Base-by-base conservation (phyloP, 805 yeast species). In the Ogataea paraovalis region DNA sequence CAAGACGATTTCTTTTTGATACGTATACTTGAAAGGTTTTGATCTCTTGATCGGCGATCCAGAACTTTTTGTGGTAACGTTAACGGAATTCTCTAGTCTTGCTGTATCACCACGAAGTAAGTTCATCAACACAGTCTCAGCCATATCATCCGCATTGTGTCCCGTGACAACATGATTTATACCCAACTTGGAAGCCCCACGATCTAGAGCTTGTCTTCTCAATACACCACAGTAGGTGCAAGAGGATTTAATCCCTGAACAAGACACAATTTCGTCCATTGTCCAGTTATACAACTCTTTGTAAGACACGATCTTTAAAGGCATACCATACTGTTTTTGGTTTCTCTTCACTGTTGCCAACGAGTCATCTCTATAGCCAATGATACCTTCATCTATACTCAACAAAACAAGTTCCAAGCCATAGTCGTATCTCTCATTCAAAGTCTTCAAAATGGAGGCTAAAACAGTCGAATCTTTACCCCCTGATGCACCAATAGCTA, bases 61-160 rank as follows among this genome's bases (percentile, higher is more conserved):
- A 0, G 82, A 69, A 16, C 89, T 83, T 49, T 80, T 80, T 0
- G 99, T 94, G 51, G 92, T 76, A 38, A 94, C 89, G 20, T 85
- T 76, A 9, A 96, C 87, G 16, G 97, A 89, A 54, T 85, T 82
- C 61, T 88, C 98, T 46, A 94, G 71, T 53, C 99, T 75, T 21
- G 96, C 96, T 6, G 90, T 85, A 63, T 94, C 99, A n/a, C 99
- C 99, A 57, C 99, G 75, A 25, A 94, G 69, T 39, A 94, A 68
- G 66, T 94, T 94, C 98, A 94, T 92, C 46, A 94, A 68, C 4
- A 94, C 96, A 0, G 99, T 94, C 61, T 94, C 99, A 1, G 99
- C 99, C 88, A 94, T 87, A 68, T 94, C 99, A 66, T 94, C 99
- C 0, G 99, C 99, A 65, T 94, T 94, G 67, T 94, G 99, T 2